phyloP scores from a whole-genome alignment of 768 basidiomycete species.

The Xerocomellus chrysenteron region DNA sequence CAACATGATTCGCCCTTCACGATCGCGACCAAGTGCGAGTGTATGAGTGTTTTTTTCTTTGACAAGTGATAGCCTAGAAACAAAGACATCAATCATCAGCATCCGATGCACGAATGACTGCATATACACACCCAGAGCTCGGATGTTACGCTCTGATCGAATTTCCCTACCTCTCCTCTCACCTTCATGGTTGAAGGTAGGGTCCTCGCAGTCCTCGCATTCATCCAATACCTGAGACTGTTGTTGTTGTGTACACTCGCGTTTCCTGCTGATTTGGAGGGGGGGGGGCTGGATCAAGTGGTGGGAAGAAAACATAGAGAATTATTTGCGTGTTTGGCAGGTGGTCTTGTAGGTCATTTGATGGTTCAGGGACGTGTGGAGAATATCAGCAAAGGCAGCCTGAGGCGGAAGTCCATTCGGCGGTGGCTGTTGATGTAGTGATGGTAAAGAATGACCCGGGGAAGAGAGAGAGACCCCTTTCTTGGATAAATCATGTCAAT shows the following conservation, averaged over 20 bases:
- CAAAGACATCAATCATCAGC: not conserved
- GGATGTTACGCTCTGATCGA: conserved; percentile 59
- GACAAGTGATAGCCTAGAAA: conserved; percentile 72
- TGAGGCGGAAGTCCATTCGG: too few species aligned
- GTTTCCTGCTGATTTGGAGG: too few species aligned
- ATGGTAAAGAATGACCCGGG: conserved; percentile 60
- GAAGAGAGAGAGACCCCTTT: conserved; percentile 47
- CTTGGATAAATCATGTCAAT: conserved; percentile 86
- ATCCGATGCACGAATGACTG: not conserved
- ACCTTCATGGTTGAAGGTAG: conserved; percentile 57
- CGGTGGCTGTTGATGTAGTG: too few species aligned
- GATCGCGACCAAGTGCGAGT: conserved; percentile 77
- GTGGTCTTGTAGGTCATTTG: too few species aligned
- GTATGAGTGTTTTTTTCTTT: conserved; percentile 64
- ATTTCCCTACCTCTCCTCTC: conserved; percentile 44
- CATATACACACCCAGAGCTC: conserved; percentile 63
- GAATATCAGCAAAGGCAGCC: too few species aligned
- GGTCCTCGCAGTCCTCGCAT: conserved; percentile 47
- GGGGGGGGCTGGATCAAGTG: conserved; percentile 47
- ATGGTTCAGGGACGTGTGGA: too few species aligned
- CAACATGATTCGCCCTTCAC: conserved; percentile 40
- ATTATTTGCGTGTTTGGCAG: conserved; percentile 67
- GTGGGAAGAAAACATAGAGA: too few species aligned
- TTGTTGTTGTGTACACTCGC: conserved; percentile 67
- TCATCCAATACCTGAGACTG: conserved; percentile 68